Base-by-base conservation (phyloP, 306 rosid species). In the Boehmeria nivea region DNA sequence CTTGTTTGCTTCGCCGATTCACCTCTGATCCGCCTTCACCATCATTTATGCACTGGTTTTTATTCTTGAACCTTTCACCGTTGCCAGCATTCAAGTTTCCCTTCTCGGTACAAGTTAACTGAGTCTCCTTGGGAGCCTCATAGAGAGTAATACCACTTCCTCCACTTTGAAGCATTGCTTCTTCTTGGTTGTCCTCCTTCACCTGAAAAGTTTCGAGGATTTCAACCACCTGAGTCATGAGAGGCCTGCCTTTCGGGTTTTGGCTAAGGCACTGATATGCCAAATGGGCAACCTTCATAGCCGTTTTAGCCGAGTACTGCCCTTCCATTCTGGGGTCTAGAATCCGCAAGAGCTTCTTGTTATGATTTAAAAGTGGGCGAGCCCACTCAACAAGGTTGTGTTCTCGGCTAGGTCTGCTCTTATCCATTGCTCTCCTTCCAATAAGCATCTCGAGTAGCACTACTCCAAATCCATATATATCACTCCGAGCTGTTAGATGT, bases 311-410 rank as follows among this genome's bases (percentile, higher is more conserved):
- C 11, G 91, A 78, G 59, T 85, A 88, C 66, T 88, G 94, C 48
- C 96, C 96, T 58, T 85, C 94, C 66, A 85, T 48, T 72, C 83
- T 78, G 24, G 94, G 96, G 54, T 88, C 96, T 67, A 88, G 56
- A 58, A 88, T 88, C 64, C 72, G 73, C 65, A 82, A 48, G 8
- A 88, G 72, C 66, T 85, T 88, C 68, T 85, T 88, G 40, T 88
- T 88, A 72, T 88, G 75, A 72, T 76, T 88, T 74, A 88, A 59
- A 33, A 88, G 75, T 0, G 96, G 96, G 23, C 94, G 88, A 6
- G 96, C 94, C 96, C 96, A 88, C 74, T 85, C 96, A 39, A 88
- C 96, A 55, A 88, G 65, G 79, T 82, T 88, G 70, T 88, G 94
- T 66, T 88, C 94, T 68, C 84, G 78, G 81, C 94, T 85, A 12